Percentiles rank a stretch among this genome's conserved stretches.
Conservation (phyloP, 2,329 filamentous ascomycete genomes). For the Rutstroemia sydowiana region DNA sequence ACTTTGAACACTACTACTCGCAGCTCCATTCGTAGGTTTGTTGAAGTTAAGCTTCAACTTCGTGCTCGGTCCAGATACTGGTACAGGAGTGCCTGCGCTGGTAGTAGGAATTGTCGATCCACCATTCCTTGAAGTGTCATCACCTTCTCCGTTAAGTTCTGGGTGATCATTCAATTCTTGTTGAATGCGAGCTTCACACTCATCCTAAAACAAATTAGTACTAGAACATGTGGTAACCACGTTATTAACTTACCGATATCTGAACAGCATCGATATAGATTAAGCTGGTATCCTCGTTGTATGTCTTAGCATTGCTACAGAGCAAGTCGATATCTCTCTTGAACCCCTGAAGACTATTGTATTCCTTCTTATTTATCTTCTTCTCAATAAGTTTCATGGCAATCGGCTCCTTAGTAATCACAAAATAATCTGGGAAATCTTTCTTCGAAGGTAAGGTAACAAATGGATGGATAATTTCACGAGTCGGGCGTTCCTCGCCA, state of each 20-base stretch:
- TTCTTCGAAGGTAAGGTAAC: constrained; percentile 83
- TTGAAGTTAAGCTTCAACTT: constrained; percentile 62
- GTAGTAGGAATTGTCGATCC: constrained; percentile 43
- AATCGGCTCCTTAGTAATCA: constrained; percentile 86
- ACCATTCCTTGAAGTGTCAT: constrained; percentile 32
- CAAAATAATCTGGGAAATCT: constrained; percentile 90
- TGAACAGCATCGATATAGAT: constrained; percentile 87
- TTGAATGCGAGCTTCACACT: constrained; percentile 46
- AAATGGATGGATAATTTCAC: constrained; percentile 88
- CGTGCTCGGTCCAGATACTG: constrained; percentile 38
- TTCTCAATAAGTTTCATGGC: constrained; percentile 93
- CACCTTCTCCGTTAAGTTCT: constrained; percentile 46
- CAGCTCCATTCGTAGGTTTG: constrained; percentile 33
- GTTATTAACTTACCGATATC: constrained; percentile 67
- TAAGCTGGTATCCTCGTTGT: constrained; percentile 92
- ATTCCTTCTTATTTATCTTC: constrained; percentile 95
- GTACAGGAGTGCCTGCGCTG: constrained; percentile 57
- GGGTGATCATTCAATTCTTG: constrained; percentile 47
- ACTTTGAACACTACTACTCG: constrained; percentile 39
- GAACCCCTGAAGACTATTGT: constrained; percentile 73
- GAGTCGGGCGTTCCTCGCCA: constrained; percentile 51
- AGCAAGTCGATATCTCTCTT: constrained; percentile 74
- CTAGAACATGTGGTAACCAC: neutral
- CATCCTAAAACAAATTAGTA: constrained; percentile 43
- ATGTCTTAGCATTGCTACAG: constrained; percentile 86